Evolutionary conservation across 148 eudicot genomes (phyloP), one percentile per base, ranked within the genome.

Genomic region (Vaccinium macrocarpon): DNA sequence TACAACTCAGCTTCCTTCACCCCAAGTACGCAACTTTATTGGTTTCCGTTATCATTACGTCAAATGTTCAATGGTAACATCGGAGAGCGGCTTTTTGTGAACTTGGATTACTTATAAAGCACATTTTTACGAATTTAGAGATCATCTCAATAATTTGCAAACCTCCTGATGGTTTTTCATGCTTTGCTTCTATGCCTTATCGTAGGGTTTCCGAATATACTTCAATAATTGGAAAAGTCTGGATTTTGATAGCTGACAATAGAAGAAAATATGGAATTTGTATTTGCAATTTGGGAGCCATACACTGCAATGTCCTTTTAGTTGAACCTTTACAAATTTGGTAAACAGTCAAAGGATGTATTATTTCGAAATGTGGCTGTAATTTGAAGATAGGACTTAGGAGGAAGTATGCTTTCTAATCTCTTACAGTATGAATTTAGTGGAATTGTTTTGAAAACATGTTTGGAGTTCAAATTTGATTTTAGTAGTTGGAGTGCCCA

Each of bases 1-100:
- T 89, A 72, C 93, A 52, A 49, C 90, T 76, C 90, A 84, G 1
- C 88, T 94, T 27, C 92, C 94, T 66, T 86, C 97, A 38, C 87
- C 93, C 35, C 93, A 89, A 55, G 94, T 90, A 79, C 82, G 56
- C 21, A 19, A 19, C 23, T 76, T 76, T 61, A 3, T 21, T 15
- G 25, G 6, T 25, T 64, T 51, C 0, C 84, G 25, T 81, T 70
- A 11, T 49, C 32, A 2, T 50, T 14, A 6, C 15, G n/a, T 57
- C 19, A 35, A 35, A 35, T 32, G 23, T 76, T 38, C 10, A 15
- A 16, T 50, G 51, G 50, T 48, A 83, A 42, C 46, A 42, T 42
- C 46, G 46, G 46, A 42, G 6, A 42, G 0, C 46, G 46, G 46
- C 46, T 42, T 42, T 42, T 42, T 3, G 46, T 42, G 46, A 42